Conservation (phyloP, 2,329 filamentous ascomycete species). For the Aspergillus uvarum region DNA sequence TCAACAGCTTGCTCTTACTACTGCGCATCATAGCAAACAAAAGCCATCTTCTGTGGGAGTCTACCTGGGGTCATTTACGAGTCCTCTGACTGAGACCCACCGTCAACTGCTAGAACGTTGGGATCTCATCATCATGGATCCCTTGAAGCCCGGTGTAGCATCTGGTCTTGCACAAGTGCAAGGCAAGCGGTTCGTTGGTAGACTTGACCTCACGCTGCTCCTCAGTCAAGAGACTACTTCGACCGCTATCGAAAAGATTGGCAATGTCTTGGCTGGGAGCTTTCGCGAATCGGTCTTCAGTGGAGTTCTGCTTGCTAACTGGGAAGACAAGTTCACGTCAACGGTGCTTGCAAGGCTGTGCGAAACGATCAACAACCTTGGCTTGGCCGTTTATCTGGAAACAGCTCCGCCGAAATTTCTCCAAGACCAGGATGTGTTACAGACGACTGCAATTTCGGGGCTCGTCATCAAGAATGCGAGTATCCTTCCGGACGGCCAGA, state of each 20-base stretch:
- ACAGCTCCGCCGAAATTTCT: constrained; percentile 43
- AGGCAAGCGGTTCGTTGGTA: constrained; percentile 29
- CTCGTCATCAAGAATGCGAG: constrained; percentile 45
- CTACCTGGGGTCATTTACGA: constrained; percentile 43
- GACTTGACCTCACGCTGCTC: constrained; percentile 32
- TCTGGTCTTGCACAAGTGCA: constrained; percentile 31
- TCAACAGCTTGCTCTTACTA: constrained; percentile 23
- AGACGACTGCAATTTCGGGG: constrained; percentile 37
- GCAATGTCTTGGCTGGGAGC: constrained; percentile 24
- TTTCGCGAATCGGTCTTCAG: constrained; percentile 36
- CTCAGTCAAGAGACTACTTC: constrained; percentile 24
- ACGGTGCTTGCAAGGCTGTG: constrained; percentile 33
- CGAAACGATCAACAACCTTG: constrained; percentile 34
- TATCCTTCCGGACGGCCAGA: constrained; percentile 43
- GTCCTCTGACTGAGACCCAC: constrained; percentile 33
- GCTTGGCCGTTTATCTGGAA: constrained; percentile 47
- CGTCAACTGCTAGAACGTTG: constrained; percentile 40
- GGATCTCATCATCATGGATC: constrained; percentile 49
- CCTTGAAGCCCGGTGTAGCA: constrained; percentile 37
- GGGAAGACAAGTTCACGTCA: constrained; percentile 36
- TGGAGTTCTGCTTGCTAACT: constrained; percentile 46
- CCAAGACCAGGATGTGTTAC: constrained; percentile 34
- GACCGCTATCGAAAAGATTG: constrained; percentile 30
- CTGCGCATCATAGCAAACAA: constrained; percentile 9
- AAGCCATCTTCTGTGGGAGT: constrained; percentile 44